Percentiles rank a stretch among this genome's conserved stretches.
Conservation (phyloP, 371 early-diverging fungal species). For the Mucor lusitanicus region DNA sequence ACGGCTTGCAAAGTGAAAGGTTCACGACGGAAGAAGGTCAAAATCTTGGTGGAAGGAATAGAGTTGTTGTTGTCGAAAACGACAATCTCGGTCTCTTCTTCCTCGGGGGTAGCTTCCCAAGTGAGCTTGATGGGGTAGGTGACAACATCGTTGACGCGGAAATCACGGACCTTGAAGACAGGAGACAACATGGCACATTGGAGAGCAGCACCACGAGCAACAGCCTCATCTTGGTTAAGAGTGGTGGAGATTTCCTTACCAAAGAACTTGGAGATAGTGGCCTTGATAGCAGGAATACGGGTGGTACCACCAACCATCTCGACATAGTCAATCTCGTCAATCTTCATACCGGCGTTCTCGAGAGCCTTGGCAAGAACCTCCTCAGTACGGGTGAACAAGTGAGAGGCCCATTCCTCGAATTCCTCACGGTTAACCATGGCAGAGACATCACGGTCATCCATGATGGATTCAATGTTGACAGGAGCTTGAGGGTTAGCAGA, state of each 20-base stretch:
- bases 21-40: slow-evolving; percentile 79
- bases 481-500: slow-evolving; percentile 91
- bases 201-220: slow-evolving; percentile 95
- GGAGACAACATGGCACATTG: slow-evolving; percentile 97
- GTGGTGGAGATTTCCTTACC: slow-evolving; percentile 87
- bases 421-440: slow-evolving; percentile 82
- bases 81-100: slow-evolving; percentile 73
- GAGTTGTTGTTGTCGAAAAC: slow-evolving; percentile 72
- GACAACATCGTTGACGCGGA: slow-evolving; percentile 88
- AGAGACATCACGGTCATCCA: slow-evolving; percentile 92
- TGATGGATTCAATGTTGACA: slow-evolving; percentile 92
- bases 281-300: slow-evolving; percentile 94
- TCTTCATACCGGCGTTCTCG: slow-evolving; percentile 72
- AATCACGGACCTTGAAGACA: slow-evolving; percentile 97
- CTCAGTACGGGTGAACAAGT: slow-evolving; percentile 75
- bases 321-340: slow-evolving; percentile 88
- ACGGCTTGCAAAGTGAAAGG: slow-evolving; percentile 82
- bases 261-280: slow-evolving; percentile 82
- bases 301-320: slow-evolving; percentile 94
- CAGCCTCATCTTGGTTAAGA: slow-evolving; percentile 97
- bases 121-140: slow-evolving; percentile 63
- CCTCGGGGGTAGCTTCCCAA: slow-evolving; percentile 73
- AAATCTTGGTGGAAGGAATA: slow-evolving; percentile 85
- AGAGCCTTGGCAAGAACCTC: slow-evolving; percentile 78
- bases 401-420: slow-evolving; percentile 82